Base-by-base conservation (phyloP, 331 rosid species). In the Stylosanthes scabra region DNA sequence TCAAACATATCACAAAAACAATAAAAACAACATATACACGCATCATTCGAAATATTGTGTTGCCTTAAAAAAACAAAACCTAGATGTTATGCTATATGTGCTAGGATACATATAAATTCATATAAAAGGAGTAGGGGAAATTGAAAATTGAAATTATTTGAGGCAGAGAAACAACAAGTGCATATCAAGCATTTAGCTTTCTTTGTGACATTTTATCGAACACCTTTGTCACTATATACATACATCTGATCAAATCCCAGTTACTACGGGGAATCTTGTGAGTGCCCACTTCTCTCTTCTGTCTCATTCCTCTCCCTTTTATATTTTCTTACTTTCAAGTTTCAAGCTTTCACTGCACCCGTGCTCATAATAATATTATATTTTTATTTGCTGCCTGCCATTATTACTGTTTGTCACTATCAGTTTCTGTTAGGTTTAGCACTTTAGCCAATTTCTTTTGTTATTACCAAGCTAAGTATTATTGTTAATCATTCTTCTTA, bases 211-310 rank as follows among this genome's bases (percentile, higher is more conserved):
- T 63, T 79, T 9, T 11, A 72, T 13, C 88, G 59, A 83, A 81
- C 84, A 77, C 52, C 20, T 71, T 72, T 72, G 58, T 74, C 78
- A 34, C 45, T 54, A 9, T 56, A 47, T 44, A 3, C 39, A 34
- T 34, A 34, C 39, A 34, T 34, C 39, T 34, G 52, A 71, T 56
- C 44, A 61, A 66, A 75, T 79, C 80, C 62, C 79, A 16, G 54
- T 4, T 81, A 68, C 71, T 64, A 69, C 80, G 27, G 58, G 63
- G 25, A 83, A 66, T 77, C 88, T 84, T 63, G 84, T 74, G 83
- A 78, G 85, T 78, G 54, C 59, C 74, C 78, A 82, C 66, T 68
- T 44, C 74, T 34, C 39, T 69, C 45, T 49, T 44, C 74, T 34
- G 46, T 69, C 51, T 49, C 60, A 4, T 84, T 37, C 78, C 75